Base-by-base conservation (phyloP, 805 yeast species). In the Isabelozyma heimii region DNA sequence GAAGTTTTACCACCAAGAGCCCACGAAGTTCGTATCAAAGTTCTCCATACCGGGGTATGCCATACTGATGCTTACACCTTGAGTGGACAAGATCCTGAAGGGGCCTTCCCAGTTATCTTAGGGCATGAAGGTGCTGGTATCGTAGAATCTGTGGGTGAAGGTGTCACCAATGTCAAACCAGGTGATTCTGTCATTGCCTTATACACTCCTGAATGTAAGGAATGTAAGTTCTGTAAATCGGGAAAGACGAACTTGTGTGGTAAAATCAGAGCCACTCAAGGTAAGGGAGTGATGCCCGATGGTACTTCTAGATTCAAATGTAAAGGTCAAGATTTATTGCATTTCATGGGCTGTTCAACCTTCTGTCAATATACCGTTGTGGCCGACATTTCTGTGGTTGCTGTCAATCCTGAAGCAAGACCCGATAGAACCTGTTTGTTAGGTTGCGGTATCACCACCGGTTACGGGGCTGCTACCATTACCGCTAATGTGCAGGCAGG, bases 41-140 rank as follows among this genome's bases (percentile, higher is more conserved):
- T 94, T 49, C 77, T 77, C 45, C 80, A 87, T 75, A 88, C 97
- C 28, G 99, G 97, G 67, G 97, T 94, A 38, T 94, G 99, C 71
- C 99, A 94, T 76, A 94, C 99, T 35, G 99, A 94, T 68, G 97
- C 97, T 38, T 94, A 87, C 78, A 92, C 98, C 9, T 79, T 94
- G 57, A 85, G 96, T 44, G 99, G 99, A 51, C 80, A 76, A 49
- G 99, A 94, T 70, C 94, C 98, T 47, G 99, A 94, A 74, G 99
- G 98, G 60, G 88, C 86, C 12, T 91, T 91, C 81, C 98, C 98
- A 14, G 86, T 84, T 15, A 75, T 94, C 52, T 79, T 95, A 61
- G 99, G 99, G 53, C 99, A 94, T 72, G 99, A 94, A 72, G 97
- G 97, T 72, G 97, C 97, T 38, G 99, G 99, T 64, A 77, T 89